Evolutionary conservation across 257 asterid genomes (phyloP).

Genomic region (Euphrasia confusa): DNA sequence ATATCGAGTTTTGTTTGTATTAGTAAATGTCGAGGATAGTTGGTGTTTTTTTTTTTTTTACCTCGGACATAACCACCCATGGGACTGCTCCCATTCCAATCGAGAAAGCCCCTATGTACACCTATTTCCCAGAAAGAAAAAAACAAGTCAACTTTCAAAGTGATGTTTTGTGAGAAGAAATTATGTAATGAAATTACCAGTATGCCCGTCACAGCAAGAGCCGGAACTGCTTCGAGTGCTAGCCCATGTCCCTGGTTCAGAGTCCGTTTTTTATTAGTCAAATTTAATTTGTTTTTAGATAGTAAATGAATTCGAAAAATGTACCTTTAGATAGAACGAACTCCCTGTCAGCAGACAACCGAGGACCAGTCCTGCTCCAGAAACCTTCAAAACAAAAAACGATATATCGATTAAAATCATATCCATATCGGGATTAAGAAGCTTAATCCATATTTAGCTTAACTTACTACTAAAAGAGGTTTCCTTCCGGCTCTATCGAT

Average conservation of each 20-base stretch:
- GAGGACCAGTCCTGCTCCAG: constrained; percentile 67
- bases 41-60: constrained; percentile 18
- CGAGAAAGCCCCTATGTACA: constrained; percentile 79
- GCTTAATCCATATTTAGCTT: background rate
- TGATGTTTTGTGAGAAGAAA: background rate
- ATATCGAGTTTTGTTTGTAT: no score
- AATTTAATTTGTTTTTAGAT: background rate
- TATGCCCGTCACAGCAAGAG: constrained; percentile 78
- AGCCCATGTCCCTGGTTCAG: constrained; percentile 54
- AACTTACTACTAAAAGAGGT: constrained; percentile 74
- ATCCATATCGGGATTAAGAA: background rate
- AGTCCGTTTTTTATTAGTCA: constrained; percentile 18
- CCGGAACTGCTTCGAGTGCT: constrained; percentile 55
- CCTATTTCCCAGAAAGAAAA: constrained; percentile 34
- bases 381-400: constrained; percentile 43
- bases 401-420: no score
- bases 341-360: constrained; percentile 69
- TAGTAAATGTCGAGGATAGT: no score
- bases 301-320: background rate
- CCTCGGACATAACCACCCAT: constrained; percentile 99
- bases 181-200: constrained; percentile 41
- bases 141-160: background rate
- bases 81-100: constrained; percentile 99
- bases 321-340: constrained; percentile 81
- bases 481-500: constrained; percentile 83